These are phyloP conservation scores for Cytospora mali DNA, from an alignment of 2,329 filamentous ascomycete species.

Conservation along the genomic window DNA sequence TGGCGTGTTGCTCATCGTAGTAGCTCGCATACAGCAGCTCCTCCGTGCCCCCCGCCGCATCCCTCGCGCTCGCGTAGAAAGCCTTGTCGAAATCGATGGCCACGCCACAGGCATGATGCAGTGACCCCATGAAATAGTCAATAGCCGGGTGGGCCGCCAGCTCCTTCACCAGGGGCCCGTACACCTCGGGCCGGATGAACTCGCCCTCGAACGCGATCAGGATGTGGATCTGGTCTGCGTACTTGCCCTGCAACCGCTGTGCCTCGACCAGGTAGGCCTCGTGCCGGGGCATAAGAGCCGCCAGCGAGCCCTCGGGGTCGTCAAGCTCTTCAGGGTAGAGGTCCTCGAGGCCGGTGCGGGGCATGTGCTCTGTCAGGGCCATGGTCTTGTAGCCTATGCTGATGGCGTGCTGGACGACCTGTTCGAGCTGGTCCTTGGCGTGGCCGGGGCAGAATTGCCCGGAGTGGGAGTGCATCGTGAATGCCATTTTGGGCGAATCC, in stretches of 20 bases:
- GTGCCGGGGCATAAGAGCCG: conserved; percentile 58
- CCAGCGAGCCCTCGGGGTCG: conserved; percentile 51
- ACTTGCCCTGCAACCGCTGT: conserved; percentile 68
- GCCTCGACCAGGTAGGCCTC: conserved; percentile 77
- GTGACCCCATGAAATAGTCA: conserved; percentile 90
- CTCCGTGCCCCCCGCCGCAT: conserved; percentile 53
- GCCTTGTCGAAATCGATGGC: conserved; percentile 84
- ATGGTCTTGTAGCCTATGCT: conserved; percentile 78
- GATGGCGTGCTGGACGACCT: conserved; percentile 80
- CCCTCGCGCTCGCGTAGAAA: conserved; percentile 64
- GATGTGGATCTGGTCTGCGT: conserved; percentile 72
- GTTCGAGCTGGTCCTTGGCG: conserved; percentile 82
- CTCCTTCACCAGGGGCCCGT: conserved; percentile 57
- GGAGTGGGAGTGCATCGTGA: conserved; percentile 97
- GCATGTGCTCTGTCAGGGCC: conserved; percentile 94
- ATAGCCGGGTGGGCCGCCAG: conserved; percentile 65
- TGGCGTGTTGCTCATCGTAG: conserved; percentile 83
- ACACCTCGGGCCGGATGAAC: conserved; percentile 73
- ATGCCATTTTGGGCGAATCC: conserved; percentile 71
- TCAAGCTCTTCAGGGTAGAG: conserved; percentile 87
- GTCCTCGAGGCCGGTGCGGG: conserved; percentile 71
- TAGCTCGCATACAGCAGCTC: conserved; percentile 78
- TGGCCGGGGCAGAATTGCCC: conserved; percentile 95
- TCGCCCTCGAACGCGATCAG: conserved; percentile 92
- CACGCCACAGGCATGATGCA: conserved; percentile 84